phyloP scores from a whole-genome alignment of 257 asterid species.

The Sherardia arvensis region DNA sequence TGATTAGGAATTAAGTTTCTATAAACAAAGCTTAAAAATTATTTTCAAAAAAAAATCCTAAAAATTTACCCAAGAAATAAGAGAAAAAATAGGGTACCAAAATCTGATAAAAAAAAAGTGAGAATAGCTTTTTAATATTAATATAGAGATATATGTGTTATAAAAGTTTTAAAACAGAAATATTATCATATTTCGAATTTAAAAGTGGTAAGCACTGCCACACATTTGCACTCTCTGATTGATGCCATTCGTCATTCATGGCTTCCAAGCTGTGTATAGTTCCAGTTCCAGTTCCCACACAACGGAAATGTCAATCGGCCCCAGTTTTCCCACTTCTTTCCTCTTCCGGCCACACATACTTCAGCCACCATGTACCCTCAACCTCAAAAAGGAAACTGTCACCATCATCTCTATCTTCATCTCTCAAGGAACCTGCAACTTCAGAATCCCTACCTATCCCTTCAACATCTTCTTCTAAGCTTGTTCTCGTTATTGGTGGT shows the following conservation, averaged over 20 bases:
- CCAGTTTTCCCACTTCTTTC: constrained; percentile 14
- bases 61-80: too few relatives aligned
- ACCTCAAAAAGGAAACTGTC: neutral
- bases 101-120: too few relatives aligned
- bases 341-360: neutral
- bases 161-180: too few relatives aligned
- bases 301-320: neutral
- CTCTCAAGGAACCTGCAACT: constrained; percentile 21
- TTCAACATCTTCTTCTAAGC: constrained; percentile 41
- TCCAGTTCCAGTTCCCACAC: constrained; percentile 26
- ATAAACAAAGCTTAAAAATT: too few relatives aligned
- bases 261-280: constrained; percentile 42
- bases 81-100: too few relatives aligned
- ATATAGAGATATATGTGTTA: too few relatives aligned
- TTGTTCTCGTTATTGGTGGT: constrained; percentile 89
- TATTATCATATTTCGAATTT: neutral
- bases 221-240: neutral
- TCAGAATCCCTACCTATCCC: constrained; percentile 14
- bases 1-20: too few relatives aligned
- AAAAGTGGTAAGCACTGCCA: neutral
- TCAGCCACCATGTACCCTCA: neutral
- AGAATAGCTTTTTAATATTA: too few relatives aligned
- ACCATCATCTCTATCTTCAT: constrained; percentile 13
- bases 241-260: constrained; percentile 24
- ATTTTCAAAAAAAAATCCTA: too few relatives aligned